phyloP scores from a whole-genome alignment of 768 basidiomycete species.

The Neoboletus brunneissimus region DNA sequence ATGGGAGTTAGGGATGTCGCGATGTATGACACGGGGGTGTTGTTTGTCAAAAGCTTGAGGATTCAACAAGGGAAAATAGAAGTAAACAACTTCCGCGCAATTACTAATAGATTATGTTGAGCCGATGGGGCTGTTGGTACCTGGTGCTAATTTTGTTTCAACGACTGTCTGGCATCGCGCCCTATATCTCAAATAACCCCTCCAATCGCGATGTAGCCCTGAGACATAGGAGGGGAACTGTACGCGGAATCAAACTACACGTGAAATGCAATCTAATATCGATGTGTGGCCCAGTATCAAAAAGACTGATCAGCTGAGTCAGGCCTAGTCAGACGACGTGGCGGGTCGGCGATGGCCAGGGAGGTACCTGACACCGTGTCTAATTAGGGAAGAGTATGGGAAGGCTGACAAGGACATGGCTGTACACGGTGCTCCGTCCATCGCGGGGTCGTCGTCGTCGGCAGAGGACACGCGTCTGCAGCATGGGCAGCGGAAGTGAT shows the following conservation, averaged over 20 bases:
- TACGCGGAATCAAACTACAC: not conserved
- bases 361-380: constrained; percentile 17
- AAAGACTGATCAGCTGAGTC: constrained; percentile 1
- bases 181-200: not conserved
- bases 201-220: constrained; percentile 7
- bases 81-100: constrained; percentile 8
- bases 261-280: constrained; percentile 10
- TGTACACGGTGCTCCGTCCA: constrained; percentile 3
- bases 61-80: constrained; percentile 26
- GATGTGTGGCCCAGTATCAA: constrained; percentile 11
- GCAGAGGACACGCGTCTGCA: constrained; percentile 14
- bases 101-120: not conserved
- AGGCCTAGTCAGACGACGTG: constrained; percentile 11
- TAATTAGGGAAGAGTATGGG: constrained; percentile 14
- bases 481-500: not conserved
- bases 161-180: not conserved
- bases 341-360: constrained; percentile 17
- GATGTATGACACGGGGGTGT: not conserved
- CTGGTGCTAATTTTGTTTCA: constrained; percentile 7
- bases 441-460: not conserved
- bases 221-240: not conserved
- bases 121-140: not conserved
- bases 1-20: not conserved
- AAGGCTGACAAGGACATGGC: constrained; percentile 2
- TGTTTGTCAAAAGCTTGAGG: constrained; percentile 27